Base-by-base conservation (phyloP, 1,139 yeast species). In the Saccharomycopsis phalli region DNA sequence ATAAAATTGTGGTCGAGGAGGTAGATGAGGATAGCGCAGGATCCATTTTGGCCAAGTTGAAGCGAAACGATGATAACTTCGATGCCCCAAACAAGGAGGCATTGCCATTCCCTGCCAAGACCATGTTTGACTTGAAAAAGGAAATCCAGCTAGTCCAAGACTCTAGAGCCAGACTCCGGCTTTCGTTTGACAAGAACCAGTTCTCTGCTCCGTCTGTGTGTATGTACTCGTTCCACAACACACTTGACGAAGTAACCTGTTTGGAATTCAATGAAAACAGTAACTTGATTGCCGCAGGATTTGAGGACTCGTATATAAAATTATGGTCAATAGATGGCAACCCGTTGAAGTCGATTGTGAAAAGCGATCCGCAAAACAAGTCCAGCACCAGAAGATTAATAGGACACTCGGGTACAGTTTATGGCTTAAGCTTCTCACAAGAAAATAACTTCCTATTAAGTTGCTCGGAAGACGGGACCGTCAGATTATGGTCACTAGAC, bases 151-250 rank as follows among this genome's bases (percentile, higher is more conserved):
- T 77, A 45, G 83, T 91, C 30, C 84, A 78, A 51, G 97, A 91
- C 58, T 76, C 93, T 4, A 75, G 81, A 48, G 75, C 91, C 39
- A 71, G 68, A 48, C 60, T 91, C 41, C 36, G 34, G 18, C 30
- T 45, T 10, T 37, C 42, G 6, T 39, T 43, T 29, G 75, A 71
- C 25, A 60, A 76, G 2, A 61, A 76, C 22, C 95, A 84, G 59
- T 81, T 94, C 1, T 67, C 86, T 22, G 73, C 93, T 21, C 99
- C 99, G 10, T 82, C 94, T 44, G 95, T 91, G 31, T 91, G 98
- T 60, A 86, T 91, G 95, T 93, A 91, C 63, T 91, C 98, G 0
- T 88, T 93, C 64, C 98, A 91, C 66, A 91, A 93, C 60, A 83
- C 97, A 7, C 81, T 83, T 56, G 82, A 83, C 50, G 94, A 83